Conservation (phyloP, 225 moss, liverwort and hornwort genomes). For the Asterella californica region DNA sequence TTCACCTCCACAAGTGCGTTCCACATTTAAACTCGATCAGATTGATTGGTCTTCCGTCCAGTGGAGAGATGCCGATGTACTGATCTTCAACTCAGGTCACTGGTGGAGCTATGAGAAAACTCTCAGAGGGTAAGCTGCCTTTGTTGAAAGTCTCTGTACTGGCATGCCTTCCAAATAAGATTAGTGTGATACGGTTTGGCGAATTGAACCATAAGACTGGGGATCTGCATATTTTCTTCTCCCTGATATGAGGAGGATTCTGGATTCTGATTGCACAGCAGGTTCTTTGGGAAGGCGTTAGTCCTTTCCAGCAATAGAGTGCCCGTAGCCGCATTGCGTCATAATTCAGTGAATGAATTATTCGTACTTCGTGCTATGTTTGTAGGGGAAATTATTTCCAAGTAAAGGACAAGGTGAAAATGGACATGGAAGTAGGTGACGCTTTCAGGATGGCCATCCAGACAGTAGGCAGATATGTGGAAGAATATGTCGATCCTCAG, state of each 20-base stretch:
- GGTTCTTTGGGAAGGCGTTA: background rate
- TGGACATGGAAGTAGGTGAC: constrained; percentile 40
- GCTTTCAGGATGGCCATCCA: constrained; percentile 48
- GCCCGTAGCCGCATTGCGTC: background rate
- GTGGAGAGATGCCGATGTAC: constrained; percentile 64
- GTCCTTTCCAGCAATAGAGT: background rate
- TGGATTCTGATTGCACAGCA: background rate
- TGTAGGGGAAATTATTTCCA: constrained; percentile 63
- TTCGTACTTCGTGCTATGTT: background rate
- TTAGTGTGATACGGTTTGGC: too few relatives aligned
- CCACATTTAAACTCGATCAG: constrained; percentile 50
- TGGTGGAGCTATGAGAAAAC: constrained; percentile 87
- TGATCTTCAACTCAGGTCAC: constrained; percentile 79
- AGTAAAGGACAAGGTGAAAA: constrained; percentile 24
- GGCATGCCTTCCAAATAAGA: background rate
- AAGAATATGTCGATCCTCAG: constrained; percentile 45
- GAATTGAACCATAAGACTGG: too few relatives aligned
- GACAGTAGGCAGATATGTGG: constrained; percentile 57
- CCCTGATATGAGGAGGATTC: too few relatives aligned
- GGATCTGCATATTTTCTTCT: too few relatives aligned
- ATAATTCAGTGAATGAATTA: background rate
- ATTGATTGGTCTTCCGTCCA: constrained; percentile 44
- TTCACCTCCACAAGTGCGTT: constrained; percentile 43
- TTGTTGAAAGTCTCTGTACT: too few relatives aligned
- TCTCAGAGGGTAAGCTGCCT: constrained; percentile 44